These are phyloP conservation scores for Cenchrus purpureus DNA, from an alignment of 176 grass and related monocot genomes.

Conservation along the genomic window DNA sequence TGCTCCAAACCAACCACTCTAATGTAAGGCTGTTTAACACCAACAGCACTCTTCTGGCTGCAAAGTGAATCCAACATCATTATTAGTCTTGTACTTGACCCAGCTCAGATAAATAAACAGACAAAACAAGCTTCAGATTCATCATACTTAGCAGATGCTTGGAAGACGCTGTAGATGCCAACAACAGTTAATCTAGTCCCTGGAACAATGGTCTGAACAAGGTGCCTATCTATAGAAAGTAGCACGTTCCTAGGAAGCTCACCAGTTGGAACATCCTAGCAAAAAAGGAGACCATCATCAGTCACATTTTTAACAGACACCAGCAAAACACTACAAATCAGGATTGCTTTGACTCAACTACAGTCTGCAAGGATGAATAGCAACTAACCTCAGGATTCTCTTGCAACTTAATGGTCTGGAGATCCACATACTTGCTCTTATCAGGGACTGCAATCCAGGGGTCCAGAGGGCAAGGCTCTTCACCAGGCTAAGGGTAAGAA, in stretches of 20 bases:
- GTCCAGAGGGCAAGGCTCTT: conserved; percentile 90
- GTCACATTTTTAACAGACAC: not conserved
- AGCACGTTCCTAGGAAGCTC: conserved; percentile 95
- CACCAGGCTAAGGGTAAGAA: conserved; percentile 65
- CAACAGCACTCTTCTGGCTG: conserved; percentile 87
- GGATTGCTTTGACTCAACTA: not conserved
- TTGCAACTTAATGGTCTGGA: conserved; percentile 93
- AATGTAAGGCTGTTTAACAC: conserved; percentile 98
- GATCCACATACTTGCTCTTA: conserved; percentile 99
- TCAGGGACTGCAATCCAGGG: conserved; percentile 96
- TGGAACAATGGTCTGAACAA: conserved; percentile 97
- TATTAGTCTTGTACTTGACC: not conserved
- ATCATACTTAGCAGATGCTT: conserved; percentile 86
- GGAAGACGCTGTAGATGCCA: conserved; percentile 91
- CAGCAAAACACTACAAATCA: not conserved
- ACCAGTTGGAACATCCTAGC: conserved; percentile 95
- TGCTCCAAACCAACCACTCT: conserved; percentile 96
- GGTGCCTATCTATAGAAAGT: conserved; percentile 85
- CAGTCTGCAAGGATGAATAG: not conserved
- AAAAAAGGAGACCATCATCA: not conserved
- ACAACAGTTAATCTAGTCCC: conserved; percentile 91
- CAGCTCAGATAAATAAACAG: not conserved
- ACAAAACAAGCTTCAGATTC: not conserved
- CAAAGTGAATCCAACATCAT: conserved; percentile 10
- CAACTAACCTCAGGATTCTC: conserved; percentile 94